phyloP scores from a whole-genome alignment of 148 eudicot species.

The Heliamphora exappendiculata region DNA sequence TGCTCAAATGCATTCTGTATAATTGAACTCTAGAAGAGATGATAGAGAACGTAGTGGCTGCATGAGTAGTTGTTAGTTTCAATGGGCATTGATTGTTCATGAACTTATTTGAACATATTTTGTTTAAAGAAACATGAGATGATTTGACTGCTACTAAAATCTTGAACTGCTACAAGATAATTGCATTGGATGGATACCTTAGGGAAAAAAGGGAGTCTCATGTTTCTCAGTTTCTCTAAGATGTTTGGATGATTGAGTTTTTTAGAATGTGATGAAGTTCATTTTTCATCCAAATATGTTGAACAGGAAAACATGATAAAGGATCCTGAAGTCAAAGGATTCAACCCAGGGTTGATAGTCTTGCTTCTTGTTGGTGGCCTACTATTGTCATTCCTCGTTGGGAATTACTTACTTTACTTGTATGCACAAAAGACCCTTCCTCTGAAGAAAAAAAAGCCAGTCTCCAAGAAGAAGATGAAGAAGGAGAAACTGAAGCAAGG shows the following conservation, averaged over 20 bases:
- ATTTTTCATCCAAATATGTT: background rate
- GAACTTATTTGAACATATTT: background rate
- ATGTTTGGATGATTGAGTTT: background rate
- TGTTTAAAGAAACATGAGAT: background rate
- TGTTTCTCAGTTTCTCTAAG: background rate
- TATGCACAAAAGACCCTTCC: constrained; percentile 88
- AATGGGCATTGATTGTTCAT: background rate
- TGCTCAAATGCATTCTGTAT: background rate
- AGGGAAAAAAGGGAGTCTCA: too few relatives aligned
- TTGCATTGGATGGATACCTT: background rate
- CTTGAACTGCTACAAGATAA: background rate
- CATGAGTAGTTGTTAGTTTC: background rate
- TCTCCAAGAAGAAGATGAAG: constrained; percentile 97
- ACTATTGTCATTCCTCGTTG: constrained; percentile 56
- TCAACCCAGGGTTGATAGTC: constrained; percentile 88
- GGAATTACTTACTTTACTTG: constrained; percentile 61
- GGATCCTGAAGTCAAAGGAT: constrained; percentile 49
- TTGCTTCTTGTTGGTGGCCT: constrained; percentile 76
- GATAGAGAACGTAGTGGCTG: background rate
- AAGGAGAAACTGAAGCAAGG: constrained; percentile 91
- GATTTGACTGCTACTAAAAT: background rate
- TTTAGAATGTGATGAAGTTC: background rate
- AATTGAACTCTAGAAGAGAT: background rate
- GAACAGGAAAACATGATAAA: constrained; percentile 24
- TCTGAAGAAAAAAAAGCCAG: constrained; percentile 88